Evolutionary conservation across 768 basidiomycete genomes (phyloP).

Genomic region (Russula virescens): DNA sequence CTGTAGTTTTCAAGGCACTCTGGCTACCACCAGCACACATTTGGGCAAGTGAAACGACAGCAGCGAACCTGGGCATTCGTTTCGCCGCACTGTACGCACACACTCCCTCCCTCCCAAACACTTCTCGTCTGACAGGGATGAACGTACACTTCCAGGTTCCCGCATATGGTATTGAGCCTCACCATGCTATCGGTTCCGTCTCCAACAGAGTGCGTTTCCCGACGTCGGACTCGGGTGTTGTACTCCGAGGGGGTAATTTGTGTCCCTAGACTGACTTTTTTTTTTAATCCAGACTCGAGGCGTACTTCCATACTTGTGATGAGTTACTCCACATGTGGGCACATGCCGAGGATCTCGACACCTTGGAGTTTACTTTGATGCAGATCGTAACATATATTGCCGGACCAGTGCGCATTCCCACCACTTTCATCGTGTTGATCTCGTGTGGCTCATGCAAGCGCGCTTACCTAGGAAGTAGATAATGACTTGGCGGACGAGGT

Average conservation of each 20-base stretch:
- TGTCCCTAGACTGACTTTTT: background rate
- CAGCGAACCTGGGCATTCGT: slow-evolving; percentile 26
- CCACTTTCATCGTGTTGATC: background rate
- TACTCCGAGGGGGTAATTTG: too few species aligned
- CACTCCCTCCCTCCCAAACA: background rate
- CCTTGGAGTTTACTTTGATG: slow-evolving; percentile 26
- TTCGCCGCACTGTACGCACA: slow-evolving; percentile 25
- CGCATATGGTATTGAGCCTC: slow-evolving; percentile 21
- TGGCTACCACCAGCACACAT: slow-evolving; percentile 28
- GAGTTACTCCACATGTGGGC: slow-evolving; percentile 29
- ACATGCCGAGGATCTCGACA: slow-evolving; percentile 28
- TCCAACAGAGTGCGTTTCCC: slow-evolving; percentile 16
- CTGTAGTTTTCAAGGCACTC: slow-evolving; percentile 16
- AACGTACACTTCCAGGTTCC: slow-evolving; percentile 15
- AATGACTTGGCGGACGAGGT: slow-evolving; percentile 18
- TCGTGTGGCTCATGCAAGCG: background rate
- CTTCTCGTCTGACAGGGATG: background rate
- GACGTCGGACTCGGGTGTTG: background rate
- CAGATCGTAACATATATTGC: slow-evolving; percentile 27
- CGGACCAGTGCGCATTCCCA: slow-evolving; percentile 18
- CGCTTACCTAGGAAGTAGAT: slow-evolving; percentile 8
- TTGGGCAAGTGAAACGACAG: slow-evolving; percentile 28
- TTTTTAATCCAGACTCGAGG: slow-evolving; percentile 4
- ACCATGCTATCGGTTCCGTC: slow-evolving; percentile 21
- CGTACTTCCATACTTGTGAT: slow-evolving; percentile 26